Conservation (phyloP, 129 eudicot species). For the Lactuca saligna region DNA sequence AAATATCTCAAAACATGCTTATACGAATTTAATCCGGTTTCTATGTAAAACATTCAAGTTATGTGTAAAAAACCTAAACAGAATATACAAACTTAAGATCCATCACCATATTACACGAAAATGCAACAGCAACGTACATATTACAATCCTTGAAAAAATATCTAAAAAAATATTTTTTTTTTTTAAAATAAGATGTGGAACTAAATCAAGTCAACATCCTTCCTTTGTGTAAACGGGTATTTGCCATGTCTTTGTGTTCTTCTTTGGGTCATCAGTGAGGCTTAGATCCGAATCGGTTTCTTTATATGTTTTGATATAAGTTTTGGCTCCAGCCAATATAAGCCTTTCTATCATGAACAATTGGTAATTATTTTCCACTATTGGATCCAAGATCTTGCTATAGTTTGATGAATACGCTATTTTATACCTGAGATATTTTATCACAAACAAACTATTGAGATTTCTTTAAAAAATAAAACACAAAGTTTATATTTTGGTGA, state of each 20-base stretch:
- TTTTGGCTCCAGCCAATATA: conserved; percentile 71
- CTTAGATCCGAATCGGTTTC: conserved; percentile 70
- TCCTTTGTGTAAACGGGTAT: conserved; percentile 67
- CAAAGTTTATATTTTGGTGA: too few species aligned
- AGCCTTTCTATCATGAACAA: conserved; percentile 93
- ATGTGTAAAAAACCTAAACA: conserved; percentile 20
- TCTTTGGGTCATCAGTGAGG: conserved; percentile 95
- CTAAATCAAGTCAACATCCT: conserved; percentile 44
- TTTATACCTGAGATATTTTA: conserved; percentile 60
- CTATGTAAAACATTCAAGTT: conserved; percentile 13
- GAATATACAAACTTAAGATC: conserved; percentile 25
- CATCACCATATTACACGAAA: conserved; percentile 1
- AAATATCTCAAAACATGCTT: background rate
- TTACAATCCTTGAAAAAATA: background rate
- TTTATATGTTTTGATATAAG: conserved; percentile 70
- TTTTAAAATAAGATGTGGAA: background rate
- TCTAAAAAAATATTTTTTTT: too few species aligned
- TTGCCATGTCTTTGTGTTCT: conserved; percentile 80
- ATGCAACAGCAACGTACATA: conserved; percentile 10
- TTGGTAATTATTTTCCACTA: conserved; percentile 86
- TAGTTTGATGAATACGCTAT: conserved; percentile 87
- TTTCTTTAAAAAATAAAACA: too few species aligned
- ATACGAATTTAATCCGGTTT: background rate
- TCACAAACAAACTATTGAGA: background rate
- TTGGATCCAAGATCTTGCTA: conserved; percentile 65